These are phyloP conservation scores for Macadamia integrifolia DNA, from an alignment of 164 flowering plant species.

Conservation along the genomic window DNA sequence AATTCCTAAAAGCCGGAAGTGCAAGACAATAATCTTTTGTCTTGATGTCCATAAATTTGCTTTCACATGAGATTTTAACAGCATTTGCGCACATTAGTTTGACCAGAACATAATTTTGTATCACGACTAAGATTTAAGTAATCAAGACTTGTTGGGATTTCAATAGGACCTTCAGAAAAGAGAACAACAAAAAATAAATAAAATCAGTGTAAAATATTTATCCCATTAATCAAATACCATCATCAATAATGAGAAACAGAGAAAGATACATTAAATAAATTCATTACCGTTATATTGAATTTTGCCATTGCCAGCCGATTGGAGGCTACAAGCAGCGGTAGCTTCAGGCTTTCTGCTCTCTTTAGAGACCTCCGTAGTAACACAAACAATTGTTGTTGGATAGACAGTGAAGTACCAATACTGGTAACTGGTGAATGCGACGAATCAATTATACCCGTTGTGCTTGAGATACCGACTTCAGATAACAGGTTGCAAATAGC, in stretches of 20 bases:
- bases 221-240: background rate
- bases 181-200: background rate
- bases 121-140: no score
- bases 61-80: no score
- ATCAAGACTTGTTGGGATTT: no score
- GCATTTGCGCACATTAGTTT: no score
- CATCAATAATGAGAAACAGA: background rate
- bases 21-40: no score
- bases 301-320: conserved; percentile 87
- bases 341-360: conserved; percentile 81
- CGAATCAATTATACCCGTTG: conserved; percentile 69
- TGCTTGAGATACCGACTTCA: conserved; percentile 62
- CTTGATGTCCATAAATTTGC: no score
- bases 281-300: conserved; percentile 62
- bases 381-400: conserved; percentile 75
- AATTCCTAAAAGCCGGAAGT: no score
- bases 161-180: background rate
- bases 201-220: background rate
- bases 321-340: conserved; percentile 71
- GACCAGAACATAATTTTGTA: no score
- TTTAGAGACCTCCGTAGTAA: conserved; percentile 68
- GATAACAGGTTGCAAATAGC: conserved; percentile 82
- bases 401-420: conserved; percentile 56
- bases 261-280: background rate
- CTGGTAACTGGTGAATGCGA: conserved; percentile 51